A percentile compares a stretch with the other conserved stretches of the same genome.
Evolutionary conservation across 371 early-diverging fungal genomes (phyloP).

Genomic region (Cokeromyces recurvatus): DNA sequence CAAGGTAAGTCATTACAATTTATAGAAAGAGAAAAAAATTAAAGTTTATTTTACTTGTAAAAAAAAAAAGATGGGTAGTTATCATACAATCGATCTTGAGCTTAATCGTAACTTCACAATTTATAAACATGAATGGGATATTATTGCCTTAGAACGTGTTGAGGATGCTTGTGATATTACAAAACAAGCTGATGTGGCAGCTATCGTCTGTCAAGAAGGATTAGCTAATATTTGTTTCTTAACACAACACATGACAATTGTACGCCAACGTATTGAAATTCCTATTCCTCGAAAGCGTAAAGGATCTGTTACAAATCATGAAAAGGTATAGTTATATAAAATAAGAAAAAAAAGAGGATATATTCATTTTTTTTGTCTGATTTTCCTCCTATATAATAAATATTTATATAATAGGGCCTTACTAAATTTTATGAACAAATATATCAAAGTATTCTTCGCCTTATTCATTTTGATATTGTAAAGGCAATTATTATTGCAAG

Average conservation of each 20-base stretch:
- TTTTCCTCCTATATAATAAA: too few relatives aligned
- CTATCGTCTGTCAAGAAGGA: constrained; percentile 94
- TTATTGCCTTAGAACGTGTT: constrained; percentile 84
- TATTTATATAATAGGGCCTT: constrained; percentile 49
- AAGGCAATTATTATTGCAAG: constrained; percentile 93
- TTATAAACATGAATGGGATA: constrained; percentile 90
- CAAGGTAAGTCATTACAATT: constrained; percentile 54
- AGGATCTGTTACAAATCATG: constrained; percentile 84
- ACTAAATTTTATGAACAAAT: constrained; percentile 88
- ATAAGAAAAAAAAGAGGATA: too few relatives aligned
- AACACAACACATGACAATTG: constrained; percentile 93
- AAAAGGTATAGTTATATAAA: constrained; percentile 57
- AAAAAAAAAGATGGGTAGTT: constrained; percentile 73
- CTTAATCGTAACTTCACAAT: constrained; percentile 85
- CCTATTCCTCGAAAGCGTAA: constrained; percentile 90
- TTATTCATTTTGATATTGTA: constrained; percentile 84
- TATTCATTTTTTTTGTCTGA: too few relatives aligned
- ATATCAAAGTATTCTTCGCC: constrained; percentile 78
- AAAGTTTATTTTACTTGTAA: not conserved
- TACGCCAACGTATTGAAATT: constrained; percentile 87
- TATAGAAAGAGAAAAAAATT: not conserved
- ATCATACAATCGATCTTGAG: constrained; percentile 94
- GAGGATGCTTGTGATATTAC: constrained; percentile 87
- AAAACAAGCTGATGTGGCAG: constrained; percentile 91
- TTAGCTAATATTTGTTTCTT: constrained; percentile 91